phyloP scores from a whole-genome alignment of 306 rosid species.

The Bauhinia variegata region DNA sequence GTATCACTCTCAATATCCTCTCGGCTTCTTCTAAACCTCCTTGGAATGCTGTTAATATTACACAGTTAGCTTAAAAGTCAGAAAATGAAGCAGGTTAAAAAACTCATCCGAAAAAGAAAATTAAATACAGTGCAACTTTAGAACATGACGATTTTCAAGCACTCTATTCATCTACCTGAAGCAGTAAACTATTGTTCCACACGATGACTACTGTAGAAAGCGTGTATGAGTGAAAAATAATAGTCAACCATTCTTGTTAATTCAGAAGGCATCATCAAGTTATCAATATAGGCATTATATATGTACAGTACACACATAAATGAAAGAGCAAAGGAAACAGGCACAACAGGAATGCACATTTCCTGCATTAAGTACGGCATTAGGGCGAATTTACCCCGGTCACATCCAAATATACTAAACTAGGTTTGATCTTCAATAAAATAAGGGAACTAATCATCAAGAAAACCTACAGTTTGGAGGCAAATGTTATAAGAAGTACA shows the following conservation, averaged over 20 bases:
- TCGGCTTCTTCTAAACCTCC: not conserved
- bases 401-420: not conserved
- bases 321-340: not conserved
- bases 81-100: not conserved
- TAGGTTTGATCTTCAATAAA: constrained; percentile 2
- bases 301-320: not conserved
- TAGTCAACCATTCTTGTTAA: not conserved
- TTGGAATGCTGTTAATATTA: not conserved
- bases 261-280: constrained; percentile 11
- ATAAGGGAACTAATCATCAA: not conserved
- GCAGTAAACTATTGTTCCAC: not conserved
- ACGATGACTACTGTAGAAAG: not conserved
- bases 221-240: not conserved
- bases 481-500: constrained; percentile 1
- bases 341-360: not conserved
- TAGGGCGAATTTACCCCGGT: not conserved
- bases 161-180: not conserved
- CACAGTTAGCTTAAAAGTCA: not conserved
- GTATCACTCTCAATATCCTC: constrained; percentile 6
- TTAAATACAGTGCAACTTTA: constrained; percentile 8
- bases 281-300: not conserved
- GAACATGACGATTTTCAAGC: not conserved
- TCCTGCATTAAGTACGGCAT: not conserved
- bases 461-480: not conserved
- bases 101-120: not conserved